Evolutionary conservation across 805 yeast genomes (phyloP).

Genomic region (Candida pseudofarinosa): DNA sequence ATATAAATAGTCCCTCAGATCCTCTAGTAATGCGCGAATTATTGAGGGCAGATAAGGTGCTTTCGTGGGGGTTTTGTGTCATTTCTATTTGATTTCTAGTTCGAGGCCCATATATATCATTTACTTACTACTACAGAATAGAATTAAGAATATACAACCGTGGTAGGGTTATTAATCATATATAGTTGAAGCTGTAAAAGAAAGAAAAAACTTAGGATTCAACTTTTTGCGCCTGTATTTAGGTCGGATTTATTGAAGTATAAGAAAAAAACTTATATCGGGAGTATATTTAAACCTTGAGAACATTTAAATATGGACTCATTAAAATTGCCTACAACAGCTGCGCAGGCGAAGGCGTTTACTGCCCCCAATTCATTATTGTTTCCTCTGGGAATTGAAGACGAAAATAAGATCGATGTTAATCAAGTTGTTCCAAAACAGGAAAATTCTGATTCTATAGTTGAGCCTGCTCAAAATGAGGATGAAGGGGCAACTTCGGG

Average conservation of each 20-base stretch:
- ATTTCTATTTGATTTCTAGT: background rate
- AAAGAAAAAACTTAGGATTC: background rate
- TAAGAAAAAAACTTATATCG: background rate
- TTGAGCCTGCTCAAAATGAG: conserved; percentile 40
- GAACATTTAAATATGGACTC: conserved; percentile 51
- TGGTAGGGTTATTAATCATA: background rate
- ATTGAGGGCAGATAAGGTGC: background rate
- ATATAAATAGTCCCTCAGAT: conserved; percentile 2
- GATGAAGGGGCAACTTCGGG: conserved; percentile 85
- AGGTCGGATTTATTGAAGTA: background rate
- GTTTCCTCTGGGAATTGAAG: conserved; percentile 51
- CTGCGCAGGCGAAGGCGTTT: conserved; percentile 71
- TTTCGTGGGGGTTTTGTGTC: conserved; percentile 1
- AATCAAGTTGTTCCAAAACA: conserved; percentile 8
- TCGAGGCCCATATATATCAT: background rate
- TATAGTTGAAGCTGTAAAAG: background rate
- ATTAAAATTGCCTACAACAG: conserved; percentile 69
- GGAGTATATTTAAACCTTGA: background rate
- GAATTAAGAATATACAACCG: background rate
- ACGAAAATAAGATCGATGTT: conserved; percentile 11
- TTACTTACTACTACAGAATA: background rate
- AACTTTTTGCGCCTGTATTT: background rate
- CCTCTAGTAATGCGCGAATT: background rate
- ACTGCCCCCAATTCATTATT: conserved; percentile 63
- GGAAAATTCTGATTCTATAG: conserved; percentile 16